These are phyloP conservation scores for Paraleonurus japonicus DNA, from an alignment of 257 asterid genomes.

Conservation along the genomic window DNA sequence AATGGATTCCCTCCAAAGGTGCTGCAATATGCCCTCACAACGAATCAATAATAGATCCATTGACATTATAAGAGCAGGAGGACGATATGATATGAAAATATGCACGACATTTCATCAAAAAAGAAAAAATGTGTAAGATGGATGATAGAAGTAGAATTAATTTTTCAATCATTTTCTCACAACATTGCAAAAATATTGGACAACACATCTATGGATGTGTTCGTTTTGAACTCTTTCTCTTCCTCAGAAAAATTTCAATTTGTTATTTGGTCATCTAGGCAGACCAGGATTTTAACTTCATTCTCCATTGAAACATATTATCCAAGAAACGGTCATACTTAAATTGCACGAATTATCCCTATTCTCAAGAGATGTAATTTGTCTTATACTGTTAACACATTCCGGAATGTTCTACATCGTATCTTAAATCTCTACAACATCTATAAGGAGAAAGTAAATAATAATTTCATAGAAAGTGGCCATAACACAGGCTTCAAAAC, in stretches of 20 bases:
- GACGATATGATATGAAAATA: neutral
- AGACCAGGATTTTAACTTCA: neutral
- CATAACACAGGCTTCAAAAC: neutral
- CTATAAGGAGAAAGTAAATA: neutral
- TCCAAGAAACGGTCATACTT: neutral
- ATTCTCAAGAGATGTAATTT: neutral
- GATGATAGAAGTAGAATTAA: neutral
- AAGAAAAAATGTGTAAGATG: neutral
- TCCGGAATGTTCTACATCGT: neutral
- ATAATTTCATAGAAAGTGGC: neutral
- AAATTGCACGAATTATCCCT: neutral
- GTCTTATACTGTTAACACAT: neutral
- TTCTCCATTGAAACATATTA: neutral
- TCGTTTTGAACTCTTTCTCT: neutral
- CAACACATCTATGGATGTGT: neutral
- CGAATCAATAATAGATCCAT: neutral
- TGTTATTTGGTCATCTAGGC: neutral
- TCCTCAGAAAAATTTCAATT: neutral
- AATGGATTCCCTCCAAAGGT: slow-evolving; percentile 96
- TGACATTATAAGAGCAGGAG: slow-evolving; percentile 1
- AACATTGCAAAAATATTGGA: neutral
- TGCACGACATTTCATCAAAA: neutral
- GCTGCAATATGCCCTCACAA: slow-evolving; percentile 41
- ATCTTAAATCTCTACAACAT: neutral
- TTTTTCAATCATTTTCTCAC: neutral